Percentiles rank a stretch among this genome's conserved stretches.
phyloP scores from a whole-genome alignment of 208 protist genomes.

The Leishmania lainsoni region DNA sequence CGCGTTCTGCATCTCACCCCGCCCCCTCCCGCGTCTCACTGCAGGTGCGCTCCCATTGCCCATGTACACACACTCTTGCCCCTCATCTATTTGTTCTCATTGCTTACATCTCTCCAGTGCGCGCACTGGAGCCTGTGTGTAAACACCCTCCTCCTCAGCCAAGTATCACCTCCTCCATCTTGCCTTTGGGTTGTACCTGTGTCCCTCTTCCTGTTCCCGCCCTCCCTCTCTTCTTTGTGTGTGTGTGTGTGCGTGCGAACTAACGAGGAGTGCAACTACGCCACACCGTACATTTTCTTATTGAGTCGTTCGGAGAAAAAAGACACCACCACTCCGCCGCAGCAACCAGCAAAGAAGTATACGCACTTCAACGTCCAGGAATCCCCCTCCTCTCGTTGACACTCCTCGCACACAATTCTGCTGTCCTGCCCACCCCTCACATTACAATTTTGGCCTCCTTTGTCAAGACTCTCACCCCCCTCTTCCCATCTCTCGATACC shows the following conservation, averaged over 20 bases:
- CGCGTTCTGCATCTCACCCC: not conserved
- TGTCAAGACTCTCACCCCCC: no score
- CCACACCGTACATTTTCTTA: no score
- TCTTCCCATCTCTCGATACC: no score
- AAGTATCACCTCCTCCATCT: no score
- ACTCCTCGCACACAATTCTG: no score
- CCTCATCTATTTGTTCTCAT: not conserved
- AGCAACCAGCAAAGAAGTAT: no score
- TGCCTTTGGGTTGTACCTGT: not conserved
- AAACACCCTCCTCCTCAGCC: no score
- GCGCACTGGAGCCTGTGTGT: no score
- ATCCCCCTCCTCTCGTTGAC: not conserved
- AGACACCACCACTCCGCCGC: no score
- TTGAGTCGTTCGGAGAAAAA: not conserved
- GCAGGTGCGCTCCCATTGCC: not conserved
- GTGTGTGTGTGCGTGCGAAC: not conserved
- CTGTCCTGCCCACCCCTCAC: no score
- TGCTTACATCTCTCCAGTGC: not conserved
- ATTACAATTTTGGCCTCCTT: no score
- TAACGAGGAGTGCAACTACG: not conserved
- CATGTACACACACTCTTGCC: not conserved
- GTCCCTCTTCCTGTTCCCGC: not conserved
- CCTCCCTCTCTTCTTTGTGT: not conserved
- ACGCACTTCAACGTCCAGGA: no score
- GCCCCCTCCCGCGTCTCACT: not conserved